These are phyloP conservation scores for Candida michaelii DNA, from an alignment of 805 yeast species.

Conservation along the genomic window DNA sequence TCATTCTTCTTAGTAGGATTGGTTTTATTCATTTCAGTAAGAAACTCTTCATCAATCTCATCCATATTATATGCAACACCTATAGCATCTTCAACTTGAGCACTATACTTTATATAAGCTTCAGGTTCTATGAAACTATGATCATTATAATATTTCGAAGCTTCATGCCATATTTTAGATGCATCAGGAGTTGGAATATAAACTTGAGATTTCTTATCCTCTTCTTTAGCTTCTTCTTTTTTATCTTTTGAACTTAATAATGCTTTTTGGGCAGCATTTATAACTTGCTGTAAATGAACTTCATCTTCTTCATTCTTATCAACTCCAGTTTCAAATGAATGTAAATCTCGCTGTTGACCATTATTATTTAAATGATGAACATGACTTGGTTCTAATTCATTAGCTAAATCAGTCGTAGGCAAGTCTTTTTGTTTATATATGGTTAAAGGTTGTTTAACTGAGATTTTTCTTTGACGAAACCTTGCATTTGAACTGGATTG, in stretches of 20 bases:
- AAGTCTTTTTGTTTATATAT: slow-evolving; percentile 76
- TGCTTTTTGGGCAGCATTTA: slow-evolving; percentile 73
- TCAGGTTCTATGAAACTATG: slow-evolving; percentile 65
- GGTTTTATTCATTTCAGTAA: slow-evolving; percentile 42
- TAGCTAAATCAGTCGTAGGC: slow-evolving; percentile 62
- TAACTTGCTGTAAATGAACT: slow-evolving; percentile 89
- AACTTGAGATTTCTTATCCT: slow-evolving; percentile 38
- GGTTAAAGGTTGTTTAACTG: slow-evolving; percentile 83
- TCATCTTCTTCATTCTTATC: slow-evolving; percentile 98
- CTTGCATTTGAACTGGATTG: slow-evolving; percentile 56
- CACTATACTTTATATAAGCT: slow-evolving; percentile 82
- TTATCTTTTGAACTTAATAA: slow-evolving; percentile 43
- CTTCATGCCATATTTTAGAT: slow-evolving; percentile 77
- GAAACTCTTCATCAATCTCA: slow-evolving; percentile 76
- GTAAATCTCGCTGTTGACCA: slow-evolving; percentile 80
- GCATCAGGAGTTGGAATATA: slow-evolving; percentile 98
- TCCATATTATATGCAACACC: slow-evolving; percentile 90
- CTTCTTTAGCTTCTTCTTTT: slow-evolving; percentile 21
- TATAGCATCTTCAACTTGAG: slow-evolving; percentile 92
- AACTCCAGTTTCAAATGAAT: slow-evolving; percentile 94
- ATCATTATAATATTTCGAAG: slow-evolving; percentile 65
- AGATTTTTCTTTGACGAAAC: slow-evolving; percentile 91
- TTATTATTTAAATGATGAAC: slow-evolving; percentile 44
- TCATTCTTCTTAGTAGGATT: slow-evolving; percentile 22
- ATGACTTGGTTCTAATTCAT: slow-evolving; percentile 44